Evolutionary conservation across 1,284 basidiomycete species (phyloP).

Genomic region (Cutaneotrichosporon sp.): DNA sequence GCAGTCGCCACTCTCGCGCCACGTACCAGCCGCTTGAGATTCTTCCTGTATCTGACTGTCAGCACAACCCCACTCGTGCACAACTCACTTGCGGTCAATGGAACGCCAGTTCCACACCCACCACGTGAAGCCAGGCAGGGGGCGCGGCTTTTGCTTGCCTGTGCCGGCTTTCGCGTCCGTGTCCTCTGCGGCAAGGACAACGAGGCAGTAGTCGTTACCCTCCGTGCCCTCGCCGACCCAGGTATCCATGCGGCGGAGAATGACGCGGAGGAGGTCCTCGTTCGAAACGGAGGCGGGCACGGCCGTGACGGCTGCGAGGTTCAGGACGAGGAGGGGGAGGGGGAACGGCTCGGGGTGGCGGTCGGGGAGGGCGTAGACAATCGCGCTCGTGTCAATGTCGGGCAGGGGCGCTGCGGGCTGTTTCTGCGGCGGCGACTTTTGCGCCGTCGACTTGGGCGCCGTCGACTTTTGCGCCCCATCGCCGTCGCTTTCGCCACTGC

Average conservation of each 20-base stretch:
- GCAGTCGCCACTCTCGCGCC: background rate
- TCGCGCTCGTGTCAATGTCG: constrained; percentile 5
- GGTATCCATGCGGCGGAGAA: constrained; percentile 30
- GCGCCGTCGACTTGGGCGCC: background rate
- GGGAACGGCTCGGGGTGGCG: constrained; percentile 14
- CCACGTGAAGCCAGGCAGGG: constrained; percentile 33
- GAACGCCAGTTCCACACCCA: constrained; percentile 37
- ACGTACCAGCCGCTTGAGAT: constrained; percentile 36
- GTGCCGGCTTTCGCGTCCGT: background rate
- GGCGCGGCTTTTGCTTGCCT: constrained; percentile 14
- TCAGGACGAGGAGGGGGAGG: constrained; percentile 28
- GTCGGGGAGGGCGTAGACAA: constrained; percentile 16
- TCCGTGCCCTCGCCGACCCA: constrained; percentile 38
- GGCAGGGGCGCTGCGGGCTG: too few relatives aligned
- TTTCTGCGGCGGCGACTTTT: too few relatives aligned
- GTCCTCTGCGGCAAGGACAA: constrained; percentile 35
- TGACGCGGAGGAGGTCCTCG: constrained; percentile 27
- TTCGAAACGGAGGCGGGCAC: constrained; percentile 21
- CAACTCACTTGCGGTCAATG: constrained; percentile 33
- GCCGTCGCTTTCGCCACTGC: background rate
- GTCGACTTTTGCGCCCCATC: background rate
- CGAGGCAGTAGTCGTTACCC: constrained; percentile 30
- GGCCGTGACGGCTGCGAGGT: constrained; percentile 21
- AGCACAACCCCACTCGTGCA: background rate
- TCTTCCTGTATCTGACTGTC: constrained; percentile 34